These are phyloP conservation scores for Fusarium virguliforme DNA, from an alignment of 2,329 filamentous ascomycete genomes.

Conservation along the genomic window DNA sequence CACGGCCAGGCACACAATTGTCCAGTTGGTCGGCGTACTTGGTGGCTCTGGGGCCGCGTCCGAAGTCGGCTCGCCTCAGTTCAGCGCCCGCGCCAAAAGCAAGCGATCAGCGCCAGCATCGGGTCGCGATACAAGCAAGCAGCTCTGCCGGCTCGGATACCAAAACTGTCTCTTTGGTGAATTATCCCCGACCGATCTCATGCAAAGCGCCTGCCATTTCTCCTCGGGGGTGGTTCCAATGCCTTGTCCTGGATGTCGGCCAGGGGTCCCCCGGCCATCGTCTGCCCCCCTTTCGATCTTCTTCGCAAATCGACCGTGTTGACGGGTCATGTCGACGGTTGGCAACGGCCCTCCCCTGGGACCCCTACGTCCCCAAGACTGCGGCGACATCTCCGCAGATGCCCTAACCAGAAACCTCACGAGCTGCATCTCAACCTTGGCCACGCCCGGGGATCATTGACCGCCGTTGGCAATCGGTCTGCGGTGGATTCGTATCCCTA, in stretches of 20 bases:
- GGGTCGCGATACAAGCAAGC: conserved; percentile 38
- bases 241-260: conserved; percentile 11
- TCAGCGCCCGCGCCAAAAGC: conserved; percentile 39
- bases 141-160: conserved; percentile 36
- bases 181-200: conserved; percentile 46
- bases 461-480: conserved; percentile 16
- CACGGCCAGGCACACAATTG: conserved; percentile 1
- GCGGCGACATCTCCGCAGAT: conserved; percentile 20
- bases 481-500: conserved; percentile 28
- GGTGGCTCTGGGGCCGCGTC: conserved; percentile 24
- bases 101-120: conserved; percentile 45
- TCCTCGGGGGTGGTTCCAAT: conserved; percentile 24
- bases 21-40: conserved; percentile 2
- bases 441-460: conserved; percentile 18
- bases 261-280: conserved; percentile 25
- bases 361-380: conserved; percentile 20
- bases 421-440: conserved; percentile 23
- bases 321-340: conserved; percentile 27
- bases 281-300: conserved; percentile 40
- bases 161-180: conserved; percentile 43
- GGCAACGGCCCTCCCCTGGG: conserved; percentile 7
- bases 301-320: conserved; percentile 45
- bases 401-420: conserved; percentile 25
- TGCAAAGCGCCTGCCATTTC: conserved; percentile 38
- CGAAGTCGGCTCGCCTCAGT: conserved; percentile 38